Evolutionary conservation across 768 basidiomycete species (phyloP), one percentile per base, ranked within the genome.

Genomic region (Lyophyllum semitale): DNA sequence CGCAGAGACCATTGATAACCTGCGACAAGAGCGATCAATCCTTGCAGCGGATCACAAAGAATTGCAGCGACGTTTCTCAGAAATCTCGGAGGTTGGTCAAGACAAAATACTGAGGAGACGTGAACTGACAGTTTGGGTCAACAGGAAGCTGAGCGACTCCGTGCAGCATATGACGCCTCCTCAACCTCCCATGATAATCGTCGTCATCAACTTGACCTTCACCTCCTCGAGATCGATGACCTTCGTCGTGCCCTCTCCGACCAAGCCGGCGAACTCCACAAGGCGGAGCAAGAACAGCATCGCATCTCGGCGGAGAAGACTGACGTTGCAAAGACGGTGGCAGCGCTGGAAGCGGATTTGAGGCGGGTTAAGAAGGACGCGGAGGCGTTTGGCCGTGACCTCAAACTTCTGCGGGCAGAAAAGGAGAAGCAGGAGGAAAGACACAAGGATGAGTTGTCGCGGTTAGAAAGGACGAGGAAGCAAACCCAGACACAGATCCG

Each of bases 21-120:
- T 95, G 29, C 83, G 93, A 20, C 82, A 88, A 57, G 93, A 95
- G 63, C 87, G 91, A 3, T 80, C 87, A 26, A 66, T 87, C 45
- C 81, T 95, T 23, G 78, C 77, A 8, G 69, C 73, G 15, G 89
- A 93, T 61, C 84, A 93, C 64, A 89, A 88, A 66, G 78, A 82
- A 43, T 77, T 94, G 27, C 89, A 93, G 64, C 78, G 78, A 20
- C 83, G 81, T 18, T 87, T 86, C 60, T 69, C 82, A 3, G 83
- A 89, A 41, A 76, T 82, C 8, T 80, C 87, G 6, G 85, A 91
- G 76, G 92, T 89, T 32, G 79, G 66, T 32, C 18, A 9, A 32
- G 26, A n/a, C 11, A 35, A 13, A 32, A 22, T 26, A 12, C 20
- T 43, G 4, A 37, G 15, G 20, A 41, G 27, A 22, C 22, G n/a